These are phyloP conservation scores for Andrographis paniculata DNA, from an alignment of 305 asterid genomes.

Conservation along the genomic window DNA sequence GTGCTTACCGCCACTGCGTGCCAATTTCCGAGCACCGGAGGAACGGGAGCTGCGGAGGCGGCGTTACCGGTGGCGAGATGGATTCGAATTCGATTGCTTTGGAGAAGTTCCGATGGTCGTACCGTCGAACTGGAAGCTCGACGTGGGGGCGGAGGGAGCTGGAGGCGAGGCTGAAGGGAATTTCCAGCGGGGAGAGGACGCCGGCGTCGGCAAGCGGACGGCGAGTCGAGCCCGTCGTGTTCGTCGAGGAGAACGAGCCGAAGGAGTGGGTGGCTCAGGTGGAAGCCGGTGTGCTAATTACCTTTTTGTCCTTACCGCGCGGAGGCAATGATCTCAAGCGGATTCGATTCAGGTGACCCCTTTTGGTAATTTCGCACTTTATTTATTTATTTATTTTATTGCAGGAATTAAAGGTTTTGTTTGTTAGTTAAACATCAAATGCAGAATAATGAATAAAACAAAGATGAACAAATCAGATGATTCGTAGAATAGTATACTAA, in stretches of 20 bases:
- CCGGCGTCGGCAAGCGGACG: slow-evolving; percentile 95
- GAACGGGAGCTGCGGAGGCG: slow-evolving; percentile 27
- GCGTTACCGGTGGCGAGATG: slow-evolving; percentile 32
- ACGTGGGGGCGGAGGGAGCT: slow-evolving; percentile 78
- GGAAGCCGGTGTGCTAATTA: slow-evolving; percentile 92
- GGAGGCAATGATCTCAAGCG: slow-evolving; percentile 98
- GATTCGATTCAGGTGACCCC: slow-evolving; percentile 75
- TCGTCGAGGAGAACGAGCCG: slow-evolving; percentile 87
- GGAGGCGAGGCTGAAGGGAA: slow-evolving; percentile 87
- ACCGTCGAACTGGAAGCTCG: slow-evolving; percentile 76
- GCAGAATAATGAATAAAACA: too few species aligned
- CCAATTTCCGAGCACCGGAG: slow-evolving; percentile 24
- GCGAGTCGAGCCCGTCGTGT: slow-evolving; percentile 70
- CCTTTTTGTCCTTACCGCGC: slow-evolving; percentile 81
- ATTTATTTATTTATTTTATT: neutral
- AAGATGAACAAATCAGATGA: neutral
- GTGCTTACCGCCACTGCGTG: slow-evolving; percentile 76
- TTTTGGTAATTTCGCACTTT: slow-evolving; percentile 17
- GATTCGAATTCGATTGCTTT: slow-evolving; percentile 45
- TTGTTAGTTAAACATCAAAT: neutral
- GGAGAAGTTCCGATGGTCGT: slow-evolving; percentile 77
- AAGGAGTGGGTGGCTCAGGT: slow-evolving; percentile 99
- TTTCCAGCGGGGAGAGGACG: slow-evolving; percentile 85
- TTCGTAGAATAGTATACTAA: slow-evolving; percentile 1
- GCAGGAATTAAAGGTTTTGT: slow-evolving; percentile 2